Percentiles rank a stretch among this genome's conserved stretches.
These are phyloP conservation scores for Gyrodon lividus DNA, from an alignment of 768 basidiomycete species.

Conservation along the genomic window DNA sequence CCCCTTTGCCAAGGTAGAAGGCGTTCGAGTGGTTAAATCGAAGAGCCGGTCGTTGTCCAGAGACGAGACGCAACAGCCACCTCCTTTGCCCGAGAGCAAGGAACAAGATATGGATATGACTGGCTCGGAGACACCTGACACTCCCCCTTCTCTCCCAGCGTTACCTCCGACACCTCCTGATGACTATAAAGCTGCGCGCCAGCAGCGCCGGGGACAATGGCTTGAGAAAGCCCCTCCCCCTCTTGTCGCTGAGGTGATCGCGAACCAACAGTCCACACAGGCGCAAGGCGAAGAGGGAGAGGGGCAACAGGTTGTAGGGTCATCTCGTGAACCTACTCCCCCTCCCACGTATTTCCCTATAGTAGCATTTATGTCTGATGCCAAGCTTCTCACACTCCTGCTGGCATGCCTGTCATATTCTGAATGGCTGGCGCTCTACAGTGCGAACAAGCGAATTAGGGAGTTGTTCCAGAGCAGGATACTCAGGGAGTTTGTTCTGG, in stretches of 20 bases:
- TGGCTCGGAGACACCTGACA: not conserved
- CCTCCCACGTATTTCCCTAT: constrained; percentile 48
- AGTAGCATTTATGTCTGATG: constrained; percentile 51
- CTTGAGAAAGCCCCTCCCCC: constrained; percentile 41
- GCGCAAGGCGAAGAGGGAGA: constrained; percentile 11
- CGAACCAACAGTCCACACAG: constrained; percentile 20
- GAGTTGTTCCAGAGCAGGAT: constrained; percentile 47
- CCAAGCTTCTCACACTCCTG: constrained; percentile 50
- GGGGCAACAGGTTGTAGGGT: too few relatives aligned
- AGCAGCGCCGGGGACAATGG: constrained; percentile 39
- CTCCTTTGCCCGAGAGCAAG: not conserved
- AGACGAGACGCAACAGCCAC: not conserved
- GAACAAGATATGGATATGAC: not conserved
- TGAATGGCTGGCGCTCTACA: constrained; percentile 66
- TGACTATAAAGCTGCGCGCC: constrained; percentile 40
- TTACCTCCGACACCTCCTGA: constrained; percentile 28
- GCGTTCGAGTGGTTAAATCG: constrained; percentile 46
- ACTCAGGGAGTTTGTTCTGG: constrained; percentile 63
- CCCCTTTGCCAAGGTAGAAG: constrained; percentile 54
- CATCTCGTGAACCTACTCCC: constrained; percentile 20
- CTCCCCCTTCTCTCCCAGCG: not conserved
- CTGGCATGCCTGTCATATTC: constrained; percentile 66
- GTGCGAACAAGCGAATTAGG: constrained; percentile 54
- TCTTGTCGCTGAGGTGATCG: constrained; percentile 31
- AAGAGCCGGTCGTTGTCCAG: constrained; percentile 6